These are phyloP conservation scores for Solanum chiquidenum DNA, from an alignment of 257 asterid genomes.

Conservation along the genomic window DNA sequence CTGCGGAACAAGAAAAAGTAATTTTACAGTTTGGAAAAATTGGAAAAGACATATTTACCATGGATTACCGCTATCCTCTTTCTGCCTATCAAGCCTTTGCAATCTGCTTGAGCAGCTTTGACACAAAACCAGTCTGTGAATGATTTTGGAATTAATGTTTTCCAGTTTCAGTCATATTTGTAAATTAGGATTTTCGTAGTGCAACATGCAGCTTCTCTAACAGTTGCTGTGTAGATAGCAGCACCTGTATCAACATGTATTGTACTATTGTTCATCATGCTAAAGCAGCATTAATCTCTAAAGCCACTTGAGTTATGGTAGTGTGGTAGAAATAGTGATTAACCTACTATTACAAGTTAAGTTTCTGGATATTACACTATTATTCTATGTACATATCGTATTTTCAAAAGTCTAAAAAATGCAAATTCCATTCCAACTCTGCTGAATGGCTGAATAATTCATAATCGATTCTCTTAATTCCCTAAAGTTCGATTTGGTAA, in stretches of 20 bases:
- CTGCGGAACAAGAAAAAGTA: constrained; percentile 12
- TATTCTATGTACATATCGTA: not conserved
- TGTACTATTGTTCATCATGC: not conserved
- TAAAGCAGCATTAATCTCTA: not conserved
- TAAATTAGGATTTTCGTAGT: not conserved
- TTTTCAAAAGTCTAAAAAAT: not conserved
- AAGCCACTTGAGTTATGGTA: not conserved
- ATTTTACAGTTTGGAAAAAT: constrained; percentile 23
- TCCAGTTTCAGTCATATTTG: not conserved
- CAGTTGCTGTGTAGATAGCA: not conserved
- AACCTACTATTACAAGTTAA: not conserved
- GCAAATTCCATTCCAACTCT: not conserved
- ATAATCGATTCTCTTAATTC: not conserved
- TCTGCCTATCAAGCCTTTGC: constrained; percentile 10
- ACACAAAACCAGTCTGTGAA: constrained; percentile 24
- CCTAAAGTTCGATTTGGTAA: not conserved
- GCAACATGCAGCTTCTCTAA: not conserved
- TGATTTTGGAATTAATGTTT: not conserved
- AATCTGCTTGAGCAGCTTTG: constrained; percentile 19
- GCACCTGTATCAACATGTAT: not conserved
- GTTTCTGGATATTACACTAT: not conserved
- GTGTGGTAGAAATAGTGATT: not conserved
- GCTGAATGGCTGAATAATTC: not conserved
- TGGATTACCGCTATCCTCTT: constrained; percentile 11
- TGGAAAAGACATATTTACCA: constrained; percentile 16